Evolutionary conservation across 495 filamentous ascomycete genomes (phyloP), one percentile per base, ranked within the genome.

Genomic region (Bryoglossum gracile): DNA sequence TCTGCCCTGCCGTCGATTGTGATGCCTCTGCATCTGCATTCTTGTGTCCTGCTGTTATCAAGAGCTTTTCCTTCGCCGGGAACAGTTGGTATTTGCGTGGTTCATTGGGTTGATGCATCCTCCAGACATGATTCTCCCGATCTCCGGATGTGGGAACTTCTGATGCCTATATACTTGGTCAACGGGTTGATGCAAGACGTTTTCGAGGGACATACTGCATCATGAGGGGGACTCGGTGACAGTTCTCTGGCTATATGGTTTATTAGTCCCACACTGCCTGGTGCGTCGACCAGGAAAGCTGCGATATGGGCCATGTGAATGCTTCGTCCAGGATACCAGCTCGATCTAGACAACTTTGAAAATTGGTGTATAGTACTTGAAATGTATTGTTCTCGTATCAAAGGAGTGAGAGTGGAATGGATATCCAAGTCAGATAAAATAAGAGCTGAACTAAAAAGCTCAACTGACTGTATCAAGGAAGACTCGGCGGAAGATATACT

Each of bases 21-120:
- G 68, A 64, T 21, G 69, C 65, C 51, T 75, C 74, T 23, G 69
- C 69, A 48, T 80, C 76, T 30, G 74, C 61, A 32, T 65, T 65
- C 55, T 71, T 75, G 38, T 63, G 64, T 42, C 49, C 55, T 35
- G 65, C 60, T 22, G 61, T 44, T 33, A 58, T 42, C 16, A 46
- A 51, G 9, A 56, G 47, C 46, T 56, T 62, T 10, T 62, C 55
- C 50, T 71, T 70, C 40, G 62, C 65, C 46, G 72, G 73, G 54
- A 77, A 77, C 37, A 74, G 62, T 59, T 75, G 71, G 42, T 77
- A 75, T 59, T 72, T 76, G 46, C 67, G 64, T 10, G 44, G 25
- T 32, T 58, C 55, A 50, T 71, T 65, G 4, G 69, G 60, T 43
- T 73, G 68, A 43, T 74, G 71, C 73, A 76, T 75, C 56, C 71